These are phyloP conservation scores for Fomitopsis betulina DNA, from an alignment of 1,284 basidiomycete species.

Conservation along the genomic window DNA sequence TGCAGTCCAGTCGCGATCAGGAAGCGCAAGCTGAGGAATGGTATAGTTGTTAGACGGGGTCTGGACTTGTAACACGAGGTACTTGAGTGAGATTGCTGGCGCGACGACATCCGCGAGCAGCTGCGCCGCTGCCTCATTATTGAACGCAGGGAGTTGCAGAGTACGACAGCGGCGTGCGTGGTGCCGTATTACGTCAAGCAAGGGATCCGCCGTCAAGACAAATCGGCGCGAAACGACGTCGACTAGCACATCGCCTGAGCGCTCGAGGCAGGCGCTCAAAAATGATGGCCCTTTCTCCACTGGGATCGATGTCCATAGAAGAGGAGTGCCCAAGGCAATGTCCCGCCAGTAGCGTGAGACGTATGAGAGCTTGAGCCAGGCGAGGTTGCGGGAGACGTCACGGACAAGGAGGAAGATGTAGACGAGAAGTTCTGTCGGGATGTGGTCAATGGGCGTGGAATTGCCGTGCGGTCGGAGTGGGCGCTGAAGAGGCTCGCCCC, in stretches of 20 bases:
- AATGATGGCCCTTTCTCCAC: neutral
- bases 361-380: neutral
- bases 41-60: neutral
- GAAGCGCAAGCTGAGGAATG: neutral
- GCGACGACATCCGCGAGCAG: neutral
- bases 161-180: neutral
- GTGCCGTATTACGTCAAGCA: neutral
- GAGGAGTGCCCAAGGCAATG: neutral
- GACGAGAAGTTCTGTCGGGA: neutral
- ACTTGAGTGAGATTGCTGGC: neutral
- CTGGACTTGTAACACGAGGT: neutral
- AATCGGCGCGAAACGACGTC: neutral
- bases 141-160: neutral
- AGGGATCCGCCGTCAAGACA: neutral
- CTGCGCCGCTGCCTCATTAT: neutral
- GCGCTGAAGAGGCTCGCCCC: neutral
- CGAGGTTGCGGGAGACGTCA: neutral
- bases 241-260: neutral
- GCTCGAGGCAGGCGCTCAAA: neutral
- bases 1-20: neutral
- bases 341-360: constrained; percentile 2
- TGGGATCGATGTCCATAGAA: constrained; percentile 1
- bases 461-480: neutral
- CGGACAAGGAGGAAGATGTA: neutral
- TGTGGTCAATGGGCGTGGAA: neutral